These are phyloP conservation scores for Adiantum capillusveneris DNA, from an alignment of 75 land plant species.

Conservation along the genomic window DNA sequence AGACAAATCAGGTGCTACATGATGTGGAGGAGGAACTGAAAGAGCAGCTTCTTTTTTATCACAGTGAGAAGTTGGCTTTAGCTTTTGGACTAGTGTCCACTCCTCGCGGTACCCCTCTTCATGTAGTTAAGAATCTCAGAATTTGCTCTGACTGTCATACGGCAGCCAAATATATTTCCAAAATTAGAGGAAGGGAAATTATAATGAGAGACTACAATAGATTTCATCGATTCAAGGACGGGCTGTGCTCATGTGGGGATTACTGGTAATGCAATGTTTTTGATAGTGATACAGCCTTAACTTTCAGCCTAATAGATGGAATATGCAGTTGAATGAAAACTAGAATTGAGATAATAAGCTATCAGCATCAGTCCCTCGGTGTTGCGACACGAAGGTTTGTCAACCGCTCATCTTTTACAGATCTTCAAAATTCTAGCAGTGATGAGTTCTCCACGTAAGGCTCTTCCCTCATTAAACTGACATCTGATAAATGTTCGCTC, in stretches of 20 bases:
- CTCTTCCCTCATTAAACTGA: too few species aligned
- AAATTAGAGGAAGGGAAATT: constrained; percentile 3
- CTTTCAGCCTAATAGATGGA: too few species aligned
- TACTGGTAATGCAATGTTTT: constrained; percentile 4
- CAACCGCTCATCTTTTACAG: too few species aligned
- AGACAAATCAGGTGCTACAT: constrained; percentile 7
- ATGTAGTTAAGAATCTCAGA: constrained; percentile 9
- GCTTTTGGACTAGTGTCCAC: constrained; percentile 20
- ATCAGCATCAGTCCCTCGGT: too few species aligned
- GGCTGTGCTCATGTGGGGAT: constrained; percentile 20
- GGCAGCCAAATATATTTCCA: constrained; percentile 13
- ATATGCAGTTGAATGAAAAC: too few species aligned
- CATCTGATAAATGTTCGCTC: too few species aligned
- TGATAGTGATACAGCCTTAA: too few species aligned
- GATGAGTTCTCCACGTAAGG: too few species aligned
- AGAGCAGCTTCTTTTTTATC: constrained; percentile 8
- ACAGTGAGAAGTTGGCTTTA: constrained; percentile 21
- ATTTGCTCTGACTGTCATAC: constrained; percentile 14
- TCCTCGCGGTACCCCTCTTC: constrained; percentile 12
- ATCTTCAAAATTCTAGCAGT: too few species aligned
- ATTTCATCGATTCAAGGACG: constrained; percentile 19
- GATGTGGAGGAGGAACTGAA: constrained; percentile 10
- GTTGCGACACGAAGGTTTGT: too few species aligned
- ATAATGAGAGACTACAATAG: constrained; percentile 15
- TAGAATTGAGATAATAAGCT: too few species aligned